Evolutionary conservation across 73 alveolate species (phyloP), one percentile per base, ranked within the genome.

Genomic region (Blepharisma stoltei): DNA sequence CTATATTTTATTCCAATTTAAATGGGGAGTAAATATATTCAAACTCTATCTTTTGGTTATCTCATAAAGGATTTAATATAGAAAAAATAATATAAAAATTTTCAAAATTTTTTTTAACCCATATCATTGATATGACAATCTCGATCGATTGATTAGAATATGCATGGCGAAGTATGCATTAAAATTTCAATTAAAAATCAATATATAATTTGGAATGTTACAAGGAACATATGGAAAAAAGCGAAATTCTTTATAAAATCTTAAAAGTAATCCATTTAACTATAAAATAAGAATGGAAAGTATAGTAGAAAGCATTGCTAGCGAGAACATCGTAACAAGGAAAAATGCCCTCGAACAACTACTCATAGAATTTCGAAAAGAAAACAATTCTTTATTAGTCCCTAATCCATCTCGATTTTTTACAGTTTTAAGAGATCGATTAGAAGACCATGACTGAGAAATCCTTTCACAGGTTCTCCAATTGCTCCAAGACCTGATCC

Each of bases 381-480:
- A 60, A 14, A n/a, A 38, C 14, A 38, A 47, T 5, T 9, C 48
- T 38, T 18, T 60, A 14, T n/a, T 44, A 43, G 45, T 69, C 1
- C 27, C 55, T 11, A 69, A 69, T 44, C 21, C 45, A 9, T 7
- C 37, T 69, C 11, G 79, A 43, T 69, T 69, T 69, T 69, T 69
- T 43, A 38, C 38, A 11, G 60, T 25, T 9, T 1, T 69, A 7
- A 23, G 27, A n/a, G 65, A 69, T 18, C 41, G 76, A 7, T 44
- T 69, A 9, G 14, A 43, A 23, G 79, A 69, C 14, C n/a, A 21
- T 46, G 67, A 69, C 2, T 69, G 27, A 44, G 79, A 69, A 38
- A 14, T 69, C 5, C 25, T 43, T n/a, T 11, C 37, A 9, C 11
- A 38, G 21, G 25, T 53, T 23, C 65, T 69, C 4, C 79, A 69